Conservation (phyloP, 108 stramenopile genomes). For the Cyclostephanos invisitatus region DNA sequence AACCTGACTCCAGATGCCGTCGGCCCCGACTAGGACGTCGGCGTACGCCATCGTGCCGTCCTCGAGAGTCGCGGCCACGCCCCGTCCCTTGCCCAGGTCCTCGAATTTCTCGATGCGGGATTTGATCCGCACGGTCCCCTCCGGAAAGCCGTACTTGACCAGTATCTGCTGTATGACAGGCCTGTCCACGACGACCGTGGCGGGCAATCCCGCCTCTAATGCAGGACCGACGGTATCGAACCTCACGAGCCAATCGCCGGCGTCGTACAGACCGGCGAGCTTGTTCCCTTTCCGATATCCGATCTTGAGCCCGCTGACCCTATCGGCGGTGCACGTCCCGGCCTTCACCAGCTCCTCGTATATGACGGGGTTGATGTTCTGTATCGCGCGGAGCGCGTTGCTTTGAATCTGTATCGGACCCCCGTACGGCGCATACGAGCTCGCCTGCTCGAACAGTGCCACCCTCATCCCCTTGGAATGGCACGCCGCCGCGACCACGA, state of each 20-base stretch:
- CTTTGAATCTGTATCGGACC: slow-evolving; percentile 98
- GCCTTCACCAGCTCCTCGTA: slow-evolving; percentile 80
- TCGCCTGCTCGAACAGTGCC: slow-evolving; percentile 90
- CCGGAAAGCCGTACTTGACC: slow-evolving; percentile 85
- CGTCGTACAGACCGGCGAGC: slow-evolving; percentile 77
- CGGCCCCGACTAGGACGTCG: slow-evolving; percentile 94
- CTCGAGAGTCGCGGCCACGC: slow-evolving; percentile 72
- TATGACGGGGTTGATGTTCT: slow-evolving; percentile 82
- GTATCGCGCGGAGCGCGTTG: slow-evolving; percentile 91
- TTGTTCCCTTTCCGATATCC: slow-evolving; percentile 87
- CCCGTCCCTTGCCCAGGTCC: slow-evolving; percentile 75
- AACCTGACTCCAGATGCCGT: slow-evolving; percentile 94
- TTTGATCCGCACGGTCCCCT: slow-evolving; percentile 87
- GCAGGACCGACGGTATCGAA: slow-evolving; percentile 95
- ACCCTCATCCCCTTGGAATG: slow-evolving; percentile 92
- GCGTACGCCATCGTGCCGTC: slow-evolving; percentile 89
- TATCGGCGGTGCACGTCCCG: slow-evolving; percentile 89
- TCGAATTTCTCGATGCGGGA: slow-evolving; percentile 74
- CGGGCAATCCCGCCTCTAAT: slow-evolving; percentile 85
- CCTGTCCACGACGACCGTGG: slow-evolving; percentile 95
- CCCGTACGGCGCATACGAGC: slow-evolving; percentile 90
- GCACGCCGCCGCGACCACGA: slow-evolving; percentile 87
- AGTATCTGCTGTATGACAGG: slow-evolving; percentile 98
- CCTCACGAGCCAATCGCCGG: slow-evolving; percentile 91
- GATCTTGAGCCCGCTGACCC: slow-evolving; percentile 89